Percentiles rank a stretch among this genome's conserved stretches.
Conservation (phyloP, 495 filamentous ascomycete genomes). For the Acidiella bohemica region DNA sequence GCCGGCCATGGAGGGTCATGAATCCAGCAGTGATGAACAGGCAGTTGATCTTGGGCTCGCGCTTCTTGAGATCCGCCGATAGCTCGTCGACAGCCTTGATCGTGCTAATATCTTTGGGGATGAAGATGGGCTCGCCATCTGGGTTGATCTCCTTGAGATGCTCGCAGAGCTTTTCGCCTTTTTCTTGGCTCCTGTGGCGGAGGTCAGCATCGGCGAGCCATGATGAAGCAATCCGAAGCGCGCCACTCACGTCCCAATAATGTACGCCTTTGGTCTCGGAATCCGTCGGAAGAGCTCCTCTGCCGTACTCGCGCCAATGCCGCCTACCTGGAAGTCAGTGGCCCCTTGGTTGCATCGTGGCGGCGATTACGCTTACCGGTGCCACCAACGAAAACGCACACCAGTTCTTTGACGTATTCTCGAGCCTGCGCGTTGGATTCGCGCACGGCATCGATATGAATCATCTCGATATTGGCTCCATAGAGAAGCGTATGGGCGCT, state of each 20-base stretch:
- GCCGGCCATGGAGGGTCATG: conserved; percentile 25
- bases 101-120: conserved; percentile 44
- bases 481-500: conserved; percentile 1
- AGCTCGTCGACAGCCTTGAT: conserved; percentile 46
- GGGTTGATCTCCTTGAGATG: conserved; percentile 31
- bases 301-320: conserved; percentile 32
- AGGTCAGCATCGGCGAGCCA: not conserved
- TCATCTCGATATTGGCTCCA: conserved; percentile 14
- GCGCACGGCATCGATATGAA: conserved; percentile 10
- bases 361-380: too few species aligned
- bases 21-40: conserved; percentile 44
- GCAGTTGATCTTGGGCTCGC: conserved; percentile 47
- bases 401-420: conserved; percentile 5
- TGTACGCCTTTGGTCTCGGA: conserved; percentile 26
- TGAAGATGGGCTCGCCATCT: conserved; percentile 39
- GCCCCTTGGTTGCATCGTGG: too few species aligned
- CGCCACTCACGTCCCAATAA: conserved; percentile 26
- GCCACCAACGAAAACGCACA: conserved; percentile 28
- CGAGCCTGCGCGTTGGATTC: conserved; percentile 11
- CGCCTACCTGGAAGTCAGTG: too few species aligned
- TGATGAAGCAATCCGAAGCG: not conserved
- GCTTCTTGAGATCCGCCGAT: conserved; percentile 41
- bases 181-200: conserved; percentile 13
- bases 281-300: conserved; percentile 31
- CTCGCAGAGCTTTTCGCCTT: conserved; percentile 21